Conservation (phyloP, 768 basidiomycete species). For the Boletus subparvulus region DNA sequence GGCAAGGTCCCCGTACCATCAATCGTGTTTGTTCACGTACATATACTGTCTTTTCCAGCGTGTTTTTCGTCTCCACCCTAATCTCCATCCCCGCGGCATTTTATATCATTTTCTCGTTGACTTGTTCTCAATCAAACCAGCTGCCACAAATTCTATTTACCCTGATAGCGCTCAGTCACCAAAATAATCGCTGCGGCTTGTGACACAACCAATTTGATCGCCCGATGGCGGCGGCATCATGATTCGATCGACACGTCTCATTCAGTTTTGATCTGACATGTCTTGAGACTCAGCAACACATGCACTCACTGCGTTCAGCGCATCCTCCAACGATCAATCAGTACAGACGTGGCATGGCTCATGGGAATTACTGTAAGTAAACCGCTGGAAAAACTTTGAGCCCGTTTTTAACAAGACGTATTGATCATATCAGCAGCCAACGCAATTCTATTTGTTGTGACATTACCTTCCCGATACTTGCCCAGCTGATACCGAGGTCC, state of each 20-base stretch:
- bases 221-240: conserved; percentile 5
- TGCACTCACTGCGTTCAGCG: conserved; percentile 14
- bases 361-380: conserved; percentile 10
- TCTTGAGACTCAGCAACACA: conserved; percentile 24
- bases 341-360: conserved; percentile 2
- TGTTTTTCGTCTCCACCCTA: conserved; percentile 32
- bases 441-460: conserved; percentile 17
- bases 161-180: conserved; percentile 8
- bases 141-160: conserved; percentile 8
- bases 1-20: conserved; percentile 33
- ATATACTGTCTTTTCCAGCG: conserved; percentile 30
- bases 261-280: conserved; percentile 20
- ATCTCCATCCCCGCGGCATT: conserved; percentile 35
- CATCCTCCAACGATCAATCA: conserved; percentile 1
- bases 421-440: conserved; percentile 3
- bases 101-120: conserved; percentile 13
- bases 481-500: conserved; percentile 23
- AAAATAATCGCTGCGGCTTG: conserved; percentile 17
- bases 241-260: conserved; percentile 24
- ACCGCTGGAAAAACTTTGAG: conserved; percentile 7
- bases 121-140: conserved; percentile 16
- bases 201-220: conserved; percentile 29
- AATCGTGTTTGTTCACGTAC: conserved; percentile 37
- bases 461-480: conserved; percentile 17
- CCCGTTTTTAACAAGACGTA: neutral